Conservation (phyloP, 345 rosid species). For the Lepidium didymum region DNA sequence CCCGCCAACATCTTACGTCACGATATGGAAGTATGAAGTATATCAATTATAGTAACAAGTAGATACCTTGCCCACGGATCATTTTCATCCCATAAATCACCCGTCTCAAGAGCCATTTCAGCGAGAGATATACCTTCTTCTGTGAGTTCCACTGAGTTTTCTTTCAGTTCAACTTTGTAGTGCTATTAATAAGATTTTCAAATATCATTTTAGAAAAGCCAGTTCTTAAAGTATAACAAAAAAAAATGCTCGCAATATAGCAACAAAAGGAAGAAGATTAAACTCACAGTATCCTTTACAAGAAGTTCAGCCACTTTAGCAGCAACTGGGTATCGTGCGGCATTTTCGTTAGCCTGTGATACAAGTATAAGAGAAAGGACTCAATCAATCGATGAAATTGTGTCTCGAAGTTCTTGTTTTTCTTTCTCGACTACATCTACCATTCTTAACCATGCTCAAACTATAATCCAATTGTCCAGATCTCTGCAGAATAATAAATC, state of each 20-base stretch:
- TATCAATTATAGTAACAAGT: conserved; percentile 5
- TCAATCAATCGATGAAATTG: not conserved
- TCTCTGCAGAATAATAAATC: not conserved
- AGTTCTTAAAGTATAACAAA: not conserved
- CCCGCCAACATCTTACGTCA: not conserved
- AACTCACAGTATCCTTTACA: conserved; percentile 56
- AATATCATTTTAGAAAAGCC: not conserved
- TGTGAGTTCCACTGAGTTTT: conserved; percentile 93
- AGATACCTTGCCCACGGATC: conserved; percentile 96
- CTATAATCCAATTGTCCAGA: not conserved
- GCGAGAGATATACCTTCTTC: conserved; percentile 90
- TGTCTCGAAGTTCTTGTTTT: not conserved
- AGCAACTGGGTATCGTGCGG: conserved; percentile 92
- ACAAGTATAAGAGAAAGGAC: conserved; percentile 13
- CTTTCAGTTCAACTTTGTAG: conserved; percentile 80
- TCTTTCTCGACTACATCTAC: not conserved
- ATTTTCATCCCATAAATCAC: conserved; percentile 94
- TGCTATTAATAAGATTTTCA: conserved; percentile 46
- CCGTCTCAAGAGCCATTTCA: conserved; percentile 93
- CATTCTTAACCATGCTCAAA: not conserved
- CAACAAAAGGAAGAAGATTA: not conserved
- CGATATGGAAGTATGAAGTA: not conserved
- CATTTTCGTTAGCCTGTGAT: conserved; percentile 80
- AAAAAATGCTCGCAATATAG: not conserved
- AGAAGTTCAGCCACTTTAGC: conserved; percentile 96